Percentiles rank a stretch among this genome's conserved stretches.
phyloP scores from a whole-genome alignment of 2,329 filamentous ascomycete species.

The Magnaporthiopsis incrustans region DNA sequence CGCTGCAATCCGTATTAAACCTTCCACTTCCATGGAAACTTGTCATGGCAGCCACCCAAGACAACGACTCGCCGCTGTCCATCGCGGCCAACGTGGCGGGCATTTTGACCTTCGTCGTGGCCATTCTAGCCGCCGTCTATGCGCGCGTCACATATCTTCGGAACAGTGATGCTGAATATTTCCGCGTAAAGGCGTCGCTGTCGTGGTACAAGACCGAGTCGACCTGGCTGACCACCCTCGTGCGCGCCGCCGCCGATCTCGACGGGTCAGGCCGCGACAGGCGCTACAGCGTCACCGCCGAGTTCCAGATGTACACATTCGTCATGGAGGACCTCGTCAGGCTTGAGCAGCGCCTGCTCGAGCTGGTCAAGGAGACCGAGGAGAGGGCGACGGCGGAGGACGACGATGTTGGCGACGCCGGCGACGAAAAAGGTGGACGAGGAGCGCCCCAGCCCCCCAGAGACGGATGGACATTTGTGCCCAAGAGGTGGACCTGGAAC shows the following conservation, averaged over 20 bases:
- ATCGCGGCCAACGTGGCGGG: constrained; percentile 34
- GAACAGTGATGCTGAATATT: constrained; percentile 38
- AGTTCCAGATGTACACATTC: constrained; percentile 39
- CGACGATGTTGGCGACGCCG: constrained; percentile 13
- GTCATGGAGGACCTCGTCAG: constrained; percentile 38
- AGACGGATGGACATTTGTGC: constrained; percentile 27
- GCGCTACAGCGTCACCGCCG: constrained; percentile 20
- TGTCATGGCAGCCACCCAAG: background rate
- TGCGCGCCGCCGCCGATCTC: constrained; percentile 21
- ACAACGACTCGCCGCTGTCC: constrained; percentile 34
- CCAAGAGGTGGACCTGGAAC: constrained; percentile 25
- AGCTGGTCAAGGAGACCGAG: constrained; percentile 36
- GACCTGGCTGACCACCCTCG: constrained; percentile 34
- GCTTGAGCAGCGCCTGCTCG: constrained; percentile 34
- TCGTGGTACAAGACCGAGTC: constrained; percentile 43
- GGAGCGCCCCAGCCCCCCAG: background rate
- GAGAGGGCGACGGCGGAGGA: constrained; percentile 18
- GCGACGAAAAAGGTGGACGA: constrained; percentile 3
- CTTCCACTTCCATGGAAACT: background rate
- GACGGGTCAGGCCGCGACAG: constrained; percentile 10
- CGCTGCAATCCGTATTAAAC: background rate
- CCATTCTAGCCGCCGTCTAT: constrained; percentile 34
- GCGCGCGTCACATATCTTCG: constrained; percentile 35
- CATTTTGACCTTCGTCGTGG: constrained; percentile 40
- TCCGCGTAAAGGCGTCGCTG: constrained; percentile 36